Evolutionary conservation across 805 yeast species (phyloP).

Genomic region (Candida stauntonica): DNA sequence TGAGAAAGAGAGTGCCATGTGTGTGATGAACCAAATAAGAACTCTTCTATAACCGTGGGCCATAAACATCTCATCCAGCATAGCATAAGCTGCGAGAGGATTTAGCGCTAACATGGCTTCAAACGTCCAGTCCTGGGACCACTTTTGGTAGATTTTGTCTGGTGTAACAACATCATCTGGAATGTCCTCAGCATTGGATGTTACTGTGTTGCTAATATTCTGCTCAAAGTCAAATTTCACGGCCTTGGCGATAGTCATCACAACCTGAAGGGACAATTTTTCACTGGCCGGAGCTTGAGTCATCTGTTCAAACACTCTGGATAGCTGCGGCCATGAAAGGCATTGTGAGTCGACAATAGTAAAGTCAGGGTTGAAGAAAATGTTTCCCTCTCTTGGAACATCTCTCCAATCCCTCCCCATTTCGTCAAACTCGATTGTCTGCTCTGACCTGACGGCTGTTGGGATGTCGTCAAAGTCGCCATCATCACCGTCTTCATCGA

Average conservation of each 20-base stretch:
- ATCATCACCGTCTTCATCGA: constrained; percentile 9
- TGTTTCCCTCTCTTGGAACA: constrained; percentile 57
- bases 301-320: constrained; percentile 26
- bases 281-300: constrained; percentile 25
- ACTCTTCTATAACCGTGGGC: constrained; percentile 58
- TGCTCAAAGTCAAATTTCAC: constrained; percentile 40
- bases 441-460: constrained; percentile 34
- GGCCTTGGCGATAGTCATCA: constrained; percentile 50
- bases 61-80: constrained; percentile 71
- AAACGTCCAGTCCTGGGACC: constrained; percentile 42
- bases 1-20: constrained; percentile 49
- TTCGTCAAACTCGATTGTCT: constrained; percentile 47
- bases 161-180: constrained; percentile 37
- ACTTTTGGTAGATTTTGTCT: constrained; percentile 45
- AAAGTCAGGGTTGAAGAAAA: constrained; percentile 26
- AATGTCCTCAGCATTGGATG: constrained; percentile 20
- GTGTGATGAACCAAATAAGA: constrained; percentile 65
- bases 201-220: constrained; percentile 25
- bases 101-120: constrained; percentile 49
- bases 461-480: constrained; percentile 20
- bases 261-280: constrained; percentile 35
- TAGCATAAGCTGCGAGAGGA: constrained; percentile 46
- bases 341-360: constrained; percentile 14
- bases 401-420: constrained; percentile 71
- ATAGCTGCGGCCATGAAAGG: constrained; percentile 24